phyloP scores from a whole-genome alignment of 1,139 yeast species.

The Nematodospora anomalae region DNA sequence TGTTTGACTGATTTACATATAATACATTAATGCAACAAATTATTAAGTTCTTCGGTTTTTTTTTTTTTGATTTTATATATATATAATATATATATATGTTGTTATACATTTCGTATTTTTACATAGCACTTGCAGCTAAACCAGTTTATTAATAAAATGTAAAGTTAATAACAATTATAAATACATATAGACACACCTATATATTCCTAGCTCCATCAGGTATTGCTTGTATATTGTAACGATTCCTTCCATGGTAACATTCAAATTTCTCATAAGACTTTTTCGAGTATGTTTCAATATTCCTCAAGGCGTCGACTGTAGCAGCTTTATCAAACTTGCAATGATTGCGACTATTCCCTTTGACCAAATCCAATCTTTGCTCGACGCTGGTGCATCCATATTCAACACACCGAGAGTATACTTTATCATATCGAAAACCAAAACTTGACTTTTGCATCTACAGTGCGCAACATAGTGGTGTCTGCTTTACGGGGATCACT shows the following conservation, averaged over 20 bases:
- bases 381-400: conserved; percentile 43
- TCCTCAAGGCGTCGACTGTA: conserved; percentile 35
- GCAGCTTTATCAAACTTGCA: conserved; percentile 40
- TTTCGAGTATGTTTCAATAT: conserved; percentile 37
- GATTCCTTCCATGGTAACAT: too few species aligned
- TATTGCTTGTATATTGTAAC: too few species aligned
- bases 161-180: too few species aligned
- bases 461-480: conserved; percentile 33
- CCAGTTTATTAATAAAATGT: too few species aligned
- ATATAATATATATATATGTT: too few species aligned
- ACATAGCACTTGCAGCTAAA: too few species aligned
- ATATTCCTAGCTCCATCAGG: too few species aligned
- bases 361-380: conserved; percentile 34
- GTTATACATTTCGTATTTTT: too few species aligned
- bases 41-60: too few species aligned
- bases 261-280: conserved; percentile 47
- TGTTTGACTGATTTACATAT: neutral
- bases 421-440: conserved; percentile 34
- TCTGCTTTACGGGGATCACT: conserved; percentile 28
- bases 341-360: conserved; percentile 17
- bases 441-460: too few species aligned
- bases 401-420: conserved; percentile 39
- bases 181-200: too few species aligned
- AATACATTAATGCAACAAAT: neutral
- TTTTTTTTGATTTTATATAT: too few species aligned